Percentiles rank a stretch among this genome's conserved stretches.
phyloP scores from a whole-genome alignment of 2,329 filamentous ascomycete genomes.

The Cytospora schulzeri region DNA sequence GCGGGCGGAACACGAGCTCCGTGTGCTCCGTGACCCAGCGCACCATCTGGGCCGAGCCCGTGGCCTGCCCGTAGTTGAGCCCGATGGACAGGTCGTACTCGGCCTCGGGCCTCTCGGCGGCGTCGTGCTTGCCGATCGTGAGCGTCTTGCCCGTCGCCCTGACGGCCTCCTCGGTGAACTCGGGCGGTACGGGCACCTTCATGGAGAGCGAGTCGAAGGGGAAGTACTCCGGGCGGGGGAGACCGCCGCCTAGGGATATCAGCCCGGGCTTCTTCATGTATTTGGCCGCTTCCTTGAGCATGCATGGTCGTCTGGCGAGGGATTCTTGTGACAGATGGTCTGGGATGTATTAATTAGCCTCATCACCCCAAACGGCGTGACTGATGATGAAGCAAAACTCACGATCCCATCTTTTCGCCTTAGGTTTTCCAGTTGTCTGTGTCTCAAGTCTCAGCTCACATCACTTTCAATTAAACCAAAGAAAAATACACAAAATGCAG shows the following conservation, averaged over 20 bases:
- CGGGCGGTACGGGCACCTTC: constrained; percentile 69
- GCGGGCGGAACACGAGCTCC: constrained; percentile 83
- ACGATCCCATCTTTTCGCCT: constrained; percentile 85
- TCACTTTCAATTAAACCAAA: neutral
- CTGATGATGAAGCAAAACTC: constrained; percentile 44
- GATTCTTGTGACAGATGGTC: constrained; percentile 66
- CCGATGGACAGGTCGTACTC: constrained; percentile 79
- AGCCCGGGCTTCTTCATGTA: constrained; percentile 79
- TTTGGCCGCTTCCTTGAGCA: constrained; percentile 80
- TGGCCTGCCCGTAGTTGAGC: constrained; percentile 90
- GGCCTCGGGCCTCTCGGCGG: constrained; percentile 48
- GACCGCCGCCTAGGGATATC: constrained; percentile 88
- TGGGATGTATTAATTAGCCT: constrained; percentile 33
- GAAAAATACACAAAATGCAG: too few relatives aligned
- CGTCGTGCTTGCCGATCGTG: constrained; percentile 81
- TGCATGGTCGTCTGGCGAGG: constrained; percentile 61
- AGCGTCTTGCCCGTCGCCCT: constrained; percentile 61
- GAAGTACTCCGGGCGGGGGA: constrained; percentile 89
- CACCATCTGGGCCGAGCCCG: constrained; percentile 82
- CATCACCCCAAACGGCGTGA: neutral
- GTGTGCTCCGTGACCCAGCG: constrained; percentile 94
- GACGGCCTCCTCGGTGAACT: constrained; percentile 72
- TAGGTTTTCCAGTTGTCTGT: constrained; percentile 60
- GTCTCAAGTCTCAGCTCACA: neutral
- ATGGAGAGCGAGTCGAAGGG: constrained; percentile 80